Conservation (phyloP, 495 filamentous ascomycete species). For the Trichoderma virens region DNA sequence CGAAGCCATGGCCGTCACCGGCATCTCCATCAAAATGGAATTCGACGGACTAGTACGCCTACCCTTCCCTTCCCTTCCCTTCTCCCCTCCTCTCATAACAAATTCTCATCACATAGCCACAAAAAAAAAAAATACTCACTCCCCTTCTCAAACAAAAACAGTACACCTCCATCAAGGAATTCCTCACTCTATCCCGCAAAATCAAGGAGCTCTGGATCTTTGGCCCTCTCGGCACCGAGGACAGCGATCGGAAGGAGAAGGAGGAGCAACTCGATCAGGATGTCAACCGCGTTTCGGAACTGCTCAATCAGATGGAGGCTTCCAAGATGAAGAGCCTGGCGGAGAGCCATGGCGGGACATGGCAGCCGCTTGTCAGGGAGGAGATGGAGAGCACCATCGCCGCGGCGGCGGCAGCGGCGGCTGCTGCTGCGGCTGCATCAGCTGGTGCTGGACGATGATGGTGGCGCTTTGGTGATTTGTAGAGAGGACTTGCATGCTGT, state of each 20-base stretch:
- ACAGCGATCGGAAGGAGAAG: conserved; percentile 17
- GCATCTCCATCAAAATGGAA: conserved; percentile 25
- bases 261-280: conserved; percentile 15
- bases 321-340: conserved; percentile 5
- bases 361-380: conserved; percentile 7
- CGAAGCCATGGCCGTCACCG: conserved; percentile 21
- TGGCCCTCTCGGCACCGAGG: conserved; percentile 22
- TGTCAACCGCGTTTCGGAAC: conserved; percentile 8
- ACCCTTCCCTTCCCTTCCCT: not conserved
- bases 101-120: not conserved
- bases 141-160: too few species aligned
- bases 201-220: conserved; percentile 29
- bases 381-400: conserved; percentile 3
- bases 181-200: conserved; percentile 25
- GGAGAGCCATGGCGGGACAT: conserved; percentile 4
- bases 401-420: not conserved
- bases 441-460: not conserved
- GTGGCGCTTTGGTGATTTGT: not conserved
- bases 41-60: conserved; percentile 22
- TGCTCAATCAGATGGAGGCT: conserved; percentile 9
- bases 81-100: not conserved
- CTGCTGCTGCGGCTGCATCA: not conserved
- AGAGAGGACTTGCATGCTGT: not conserved
- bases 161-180: conserved; percentile 23
- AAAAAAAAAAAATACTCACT: too few species aligned